Evolutionary conservation across 257 asterid genomes (phyloP), one percentile per base, ranked within the genome.

Genomic region (Vinca minor): DNA sequence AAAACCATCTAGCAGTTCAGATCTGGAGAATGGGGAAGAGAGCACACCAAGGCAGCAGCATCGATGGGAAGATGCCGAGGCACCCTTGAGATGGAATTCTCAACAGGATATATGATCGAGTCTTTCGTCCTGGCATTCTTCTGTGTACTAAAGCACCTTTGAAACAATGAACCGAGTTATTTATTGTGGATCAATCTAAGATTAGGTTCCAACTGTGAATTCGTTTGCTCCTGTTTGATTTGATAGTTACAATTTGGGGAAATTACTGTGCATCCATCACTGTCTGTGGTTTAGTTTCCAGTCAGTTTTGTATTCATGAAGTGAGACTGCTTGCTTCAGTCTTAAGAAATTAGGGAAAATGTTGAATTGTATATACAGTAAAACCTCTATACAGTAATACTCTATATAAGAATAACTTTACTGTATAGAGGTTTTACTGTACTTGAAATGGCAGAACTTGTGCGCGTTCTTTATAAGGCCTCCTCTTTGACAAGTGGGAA

Each of bases 1-100:
- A 45, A 88, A 85, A 67, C 95, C 95, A 34, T 83, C 96, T 36
- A 64, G 78, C 42, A 77, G 87, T 69, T 81, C 94, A 34, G 95
- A 83, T 62, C 64, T 74, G 44, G 88, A 81, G 47, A 74, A 62
- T 63, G 72, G 14, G 10, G 82, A 79, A 17, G 88, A 79, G 56
- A 83, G 71, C 66, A 62, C 25, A 50, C 62, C 64, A 23, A 73
- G 8, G 36, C 85, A 74, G n/a, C n/a, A n/a, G 68, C 86, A 62
- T n/a, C 77, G 60, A 50, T 64, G 50, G 17, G 78, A 65, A 50
- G 77, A 67, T 34, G 73, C 66, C 15, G 78, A 78, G 65, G 64
- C 86, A 44, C 82, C 78, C 35, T 56, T 73, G 50, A 69, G 69
- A 68, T 71, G 35, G 39, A 76, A 54, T 71, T 63, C 77, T 42